Evolutionary conservation across 495 filamentous ascomycete species (phyloP).

Genomic region (Penicillium canariense): DNA sequence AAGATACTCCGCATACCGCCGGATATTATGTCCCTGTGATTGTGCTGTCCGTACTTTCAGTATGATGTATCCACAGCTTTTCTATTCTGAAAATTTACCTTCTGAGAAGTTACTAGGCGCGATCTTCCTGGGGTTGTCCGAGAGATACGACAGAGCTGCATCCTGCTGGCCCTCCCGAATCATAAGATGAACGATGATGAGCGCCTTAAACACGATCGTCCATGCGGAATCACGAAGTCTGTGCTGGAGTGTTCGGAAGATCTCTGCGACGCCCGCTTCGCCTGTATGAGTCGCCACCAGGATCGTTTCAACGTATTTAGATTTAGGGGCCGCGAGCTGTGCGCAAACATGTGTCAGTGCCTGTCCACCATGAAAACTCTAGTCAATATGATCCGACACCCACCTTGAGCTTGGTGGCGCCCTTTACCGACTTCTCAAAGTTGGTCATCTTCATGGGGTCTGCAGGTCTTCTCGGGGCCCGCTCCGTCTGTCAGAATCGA

Average conservation of each 20-base stretch:
- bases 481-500: constrained; percentile 3
- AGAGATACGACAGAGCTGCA: constrained; percentile 80
- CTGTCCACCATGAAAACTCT: neutral
- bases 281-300: constrained; percentile 92
- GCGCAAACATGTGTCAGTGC: constrained; percentile 1
- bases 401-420: constrained; percentile 92
- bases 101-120: constrained; percentile 90
- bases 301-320: constrained; percentile 99
- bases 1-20: constrained; percentile 86
- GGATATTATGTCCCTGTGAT: constrained; percentile 91
- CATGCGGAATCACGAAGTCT: constrained; percentile 93
- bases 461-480: constrained; percentile 10
- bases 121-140: constrained; percentile 78
- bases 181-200: constrained; percentile 97
- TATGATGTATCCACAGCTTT: neutral
- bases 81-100: constrained; percentile 53
- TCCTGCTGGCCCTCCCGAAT: constrained; percentile 91
- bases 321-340: constrained; percentile 93
- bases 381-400: constrained; percentile 17
- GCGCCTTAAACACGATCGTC: constrained; percentile 93
- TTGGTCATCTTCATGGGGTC: constrained; percentile 60
- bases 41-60: constrained; percentile 57
- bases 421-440: constrained; percentile 92
- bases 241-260: constrained; percentile 87
- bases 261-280: constrained; percentile 92